phyloP scores from a whole-genome alignment of 306 rosid species.

The Adenanthera pavonina region DNA sequence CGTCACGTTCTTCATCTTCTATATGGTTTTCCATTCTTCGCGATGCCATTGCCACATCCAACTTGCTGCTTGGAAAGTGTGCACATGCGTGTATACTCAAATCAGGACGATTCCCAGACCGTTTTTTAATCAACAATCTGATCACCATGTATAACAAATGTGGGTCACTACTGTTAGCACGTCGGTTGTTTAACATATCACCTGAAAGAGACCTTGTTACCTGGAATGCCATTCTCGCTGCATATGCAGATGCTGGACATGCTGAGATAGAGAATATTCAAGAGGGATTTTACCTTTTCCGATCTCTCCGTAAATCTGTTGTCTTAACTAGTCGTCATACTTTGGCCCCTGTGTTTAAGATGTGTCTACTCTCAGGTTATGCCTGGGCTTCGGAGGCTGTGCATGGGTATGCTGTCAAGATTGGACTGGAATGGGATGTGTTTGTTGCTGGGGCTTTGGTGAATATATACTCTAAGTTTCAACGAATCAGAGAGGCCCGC shows the following conservation, averaged over 20 bases:
- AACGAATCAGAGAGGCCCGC: background rate
- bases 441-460: conserved; percentile 3
- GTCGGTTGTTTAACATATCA: background rate
- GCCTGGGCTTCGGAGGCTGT: background rate
- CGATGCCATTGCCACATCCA: background rate
- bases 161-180: background rate
- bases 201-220: conserved; percentile 7
- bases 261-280: background rate
- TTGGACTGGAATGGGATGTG: conserved; percentile 3
- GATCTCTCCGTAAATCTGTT: background rate
- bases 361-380: background rate
- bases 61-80: background rate
- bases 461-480: background rate
- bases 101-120: background rate
- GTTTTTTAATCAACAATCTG: background rate
- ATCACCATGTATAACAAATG: background rate
- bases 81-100: background rate
- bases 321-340: background rate
- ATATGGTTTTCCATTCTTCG: background rate
- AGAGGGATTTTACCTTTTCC: background rate
- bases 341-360: background rate
- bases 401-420: conserved; percentile 1
- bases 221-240: background rate
- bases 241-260: background rate
- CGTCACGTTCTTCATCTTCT: background rate